Percentiles rank a stretch among this genome's conserved stretches.
Conservation (phyloP, 768 basidiomycete species). For the Russula brevipes region DNA sequence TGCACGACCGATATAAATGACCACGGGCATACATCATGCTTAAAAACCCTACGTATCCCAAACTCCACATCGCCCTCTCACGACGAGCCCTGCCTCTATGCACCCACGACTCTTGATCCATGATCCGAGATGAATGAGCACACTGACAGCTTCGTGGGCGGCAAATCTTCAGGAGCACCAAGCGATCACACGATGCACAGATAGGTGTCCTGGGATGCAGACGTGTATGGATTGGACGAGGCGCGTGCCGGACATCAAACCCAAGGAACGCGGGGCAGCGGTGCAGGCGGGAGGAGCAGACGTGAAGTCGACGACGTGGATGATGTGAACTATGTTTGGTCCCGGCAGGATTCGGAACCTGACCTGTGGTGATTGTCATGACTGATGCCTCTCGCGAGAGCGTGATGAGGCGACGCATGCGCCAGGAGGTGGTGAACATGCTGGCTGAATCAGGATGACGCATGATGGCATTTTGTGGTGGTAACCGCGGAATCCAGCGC, state of each 20-base stretch:
- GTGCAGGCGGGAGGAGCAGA: no score
- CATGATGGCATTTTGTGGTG: no score
- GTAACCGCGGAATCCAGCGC: no score
- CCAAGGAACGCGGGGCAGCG: neutral
- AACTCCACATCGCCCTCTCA: conserved; percentile 26
- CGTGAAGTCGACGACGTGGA: no score
- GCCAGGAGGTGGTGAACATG: no score
- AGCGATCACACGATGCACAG: conserved; percentile 22
- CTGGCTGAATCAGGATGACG: no score
- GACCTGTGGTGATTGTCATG: no score
- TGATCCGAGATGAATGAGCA: conserved; percentile 20
- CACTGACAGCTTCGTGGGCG: conserved; percentile 18
- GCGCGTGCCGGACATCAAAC: conserved; percentile 23
- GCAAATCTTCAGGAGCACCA: conserved; percentile 24
- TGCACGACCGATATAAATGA: no score
- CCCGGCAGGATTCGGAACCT: no score
- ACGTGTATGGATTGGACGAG: conserved; percentile 22
- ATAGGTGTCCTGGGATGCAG: conserved; percentile 24
- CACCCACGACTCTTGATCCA: conserved; percentile 1
- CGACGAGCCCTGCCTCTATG: conserved; percentile 12
- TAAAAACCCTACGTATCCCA: conserved; percentile 25
- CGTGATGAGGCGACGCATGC: neutral
- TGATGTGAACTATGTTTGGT: neutral
- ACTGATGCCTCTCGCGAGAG: no score
- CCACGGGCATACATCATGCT: no score